These are phyloP conservation scores for Amanita fuliginea DNA, from an alignment of 768 basidiomycete genomes.

Conservation along the genomic window DNA sequence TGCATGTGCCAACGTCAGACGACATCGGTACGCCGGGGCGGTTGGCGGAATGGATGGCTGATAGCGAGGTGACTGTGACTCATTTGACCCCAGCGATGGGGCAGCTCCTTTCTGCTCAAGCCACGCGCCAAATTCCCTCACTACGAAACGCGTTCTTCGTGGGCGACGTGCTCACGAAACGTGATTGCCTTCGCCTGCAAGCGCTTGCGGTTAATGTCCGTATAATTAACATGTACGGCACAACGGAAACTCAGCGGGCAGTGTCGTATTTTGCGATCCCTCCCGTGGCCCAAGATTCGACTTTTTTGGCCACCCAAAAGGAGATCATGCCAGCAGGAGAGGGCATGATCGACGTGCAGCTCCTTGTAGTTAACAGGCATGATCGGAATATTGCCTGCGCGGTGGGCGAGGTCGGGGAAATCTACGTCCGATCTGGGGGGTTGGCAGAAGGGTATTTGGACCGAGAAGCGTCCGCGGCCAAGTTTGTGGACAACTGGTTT, in stretches of 20 bases:
- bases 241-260: slow-evolving; percentile 97
- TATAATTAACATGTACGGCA: slow-evolving; percentile 99
- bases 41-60: slow-evolving; percentile 97
- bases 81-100: slow-evolving; percentile 99
- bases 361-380: slow-evolving; percentile 87
- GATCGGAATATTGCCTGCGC: slow-evolving; percentile 82
- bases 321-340: slow-evolving; percentile 96
- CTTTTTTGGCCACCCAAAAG: slow-evolving; percentile 89
- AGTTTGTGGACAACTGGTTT: slow-evolving; percentile 97
- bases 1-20: slow-evolving; percentile 93
- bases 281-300: slow-evolving; percentile 68
- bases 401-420: slow-evolving; percentile 95
- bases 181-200: slow-evolving; percentile 92
- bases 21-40: slow-evolving; percentile 96
- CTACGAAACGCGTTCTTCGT: slow-evolving; percentile 94
- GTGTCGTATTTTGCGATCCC: slow-evolving; percentile 96
- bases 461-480: slow-evolving; percentile 68
- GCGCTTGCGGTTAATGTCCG: slow-evolving; percentile 83
- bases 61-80: slow-evolving; percentile 84
- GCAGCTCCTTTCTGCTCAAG: slow-evolving; percentile 76
- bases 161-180: slow-evolving; percentile 97
- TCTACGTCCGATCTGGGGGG: slow-evolving; percentile 94
- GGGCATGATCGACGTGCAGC: slow-evolving; percentile 97
- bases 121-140: slow-evolving; percentile 79
- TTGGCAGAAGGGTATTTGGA: slow-evolving; percentile 94